Evolutionary conservation across 1,284 basidiomycete species (phyloP).

Genomic region (Salmacisia buchloeana): DNA sequence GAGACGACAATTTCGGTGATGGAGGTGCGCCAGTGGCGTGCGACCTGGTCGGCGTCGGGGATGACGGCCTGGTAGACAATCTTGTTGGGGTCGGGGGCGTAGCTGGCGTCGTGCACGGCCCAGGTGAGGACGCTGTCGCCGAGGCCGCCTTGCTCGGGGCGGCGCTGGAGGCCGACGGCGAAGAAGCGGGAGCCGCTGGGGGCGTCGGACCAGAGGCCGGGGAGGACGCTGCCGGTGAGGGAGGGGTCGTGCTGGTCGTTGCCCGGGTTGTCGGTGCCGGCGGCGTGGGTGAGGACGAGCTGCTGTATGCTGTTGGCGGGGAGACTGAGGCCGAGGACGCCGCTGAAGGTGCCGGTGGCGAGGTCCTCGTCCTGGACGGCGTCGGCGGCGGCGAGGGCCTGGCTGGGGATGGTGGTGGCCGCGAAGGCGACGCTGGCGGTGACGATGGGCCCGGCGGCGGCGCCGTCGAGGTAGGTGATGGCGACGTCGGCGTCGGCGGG

Average conservation of each 20-base stretch:
- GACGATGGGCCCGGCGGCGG: conserved; percentile 28
- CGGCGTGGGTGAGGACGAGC: conserved; percentile 21
- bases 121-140: conserved; percentile 38
- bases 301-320: conserved; percentile 38
- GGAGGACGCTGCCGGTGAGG: conserved; percentile 30
- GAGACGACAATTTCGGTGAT: conserved; percentile 26
- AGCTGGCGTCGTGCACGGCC: conserved; percentile 31
- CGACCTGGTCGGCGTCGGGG: conserved; percentile 28
- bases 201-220: conserved; percentile 33
- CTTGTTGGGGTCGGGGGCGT: conserved; percentile 21
- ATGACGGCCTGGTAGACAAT: conserved; percentile 25
- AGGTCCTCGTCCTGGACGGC: conserved; percentile 28
- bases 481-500: conserved; percentile 25
- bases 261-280: conserved; percentile 22
- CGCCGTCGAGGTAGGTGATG: conserved; percentile 35
- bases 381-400: conserved; percentile 33
- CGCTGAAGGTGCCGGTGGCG: conserved; percentile 33
- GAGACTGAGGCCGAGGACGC: conserved; percentile 36
- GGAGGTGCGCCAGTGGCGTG: conserved; percentile 30
- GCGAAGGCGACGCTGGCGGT: conserved; percentile 30
- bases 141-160: conserved; percentile 36
- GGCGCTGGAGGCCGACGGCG: conserved; percentile 34
- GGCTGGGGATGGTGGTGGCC: conserved; percentile 11
- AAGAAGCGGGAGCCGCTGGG: conserved; percentile 28
- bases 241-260: conserved; percentile 19